A percentile compares a stretch with the other conserved stretches of the same genome.
Evolutionary conservation across 176 grass and related monocot genomes (phyloP).

Genomic region (Avena insularis): DNA sequence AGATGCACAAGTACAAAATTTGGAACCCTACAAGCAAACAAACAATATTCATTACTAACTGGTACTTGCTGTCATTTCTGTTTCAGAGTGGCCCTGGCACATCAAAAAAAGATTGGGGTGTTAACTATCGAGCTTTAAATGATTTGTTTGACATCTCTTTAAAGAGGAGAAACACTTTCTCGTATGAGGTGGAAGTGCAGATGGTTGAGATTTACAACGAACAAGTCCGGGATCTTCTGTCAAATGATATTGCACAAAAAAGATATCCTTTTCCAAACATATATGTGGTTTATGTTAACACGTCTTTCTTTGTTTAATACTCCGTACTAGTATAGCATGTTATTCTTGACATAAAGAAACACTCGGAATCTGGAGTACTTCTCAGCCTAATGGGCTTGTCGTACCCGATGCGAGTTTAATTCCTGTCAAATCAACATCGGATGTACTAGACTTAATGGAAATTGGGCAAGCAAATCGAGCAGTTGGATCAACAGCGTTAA

Average conservation of each 20-base stretch:
- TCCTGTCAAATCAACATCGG: slow-evolving; percentile 80
- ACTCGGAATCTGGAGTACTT: slow-evolving; percentile 90
- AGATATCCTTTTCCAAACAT: slow-evolving; percentile 82
- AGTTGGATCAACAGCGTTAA: slow-evolving; percentile 90
- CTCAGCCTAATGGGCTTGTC: slow-evolving; percentile 88
- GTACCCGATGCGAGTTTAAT: slow-evolving; percentile 95
- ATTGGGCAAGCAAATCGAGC: slow-evolving; percentile 88
- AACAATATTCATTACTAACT: slow-evolving; percentile 30
- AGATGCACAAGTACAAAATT: background rate
- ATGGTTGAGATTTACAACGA: slow-evolving; percentile 99
- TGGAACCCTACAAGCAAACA: background rate
- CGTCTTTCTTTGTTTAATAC: background rate
- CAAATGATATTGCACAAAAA: slow-evolving; percentile 84
- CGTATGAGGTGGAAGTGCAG: slow-evolving; percentile 95
- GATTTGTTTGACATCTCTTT: slow-evolving; percentile 90
- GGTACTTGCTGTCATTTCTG: slow-evolving; percentile 26
- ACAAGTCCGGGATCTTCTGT: slow-evolving; percentile 97
- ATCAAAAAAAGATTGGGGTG: slow-evolving; percentile 97
- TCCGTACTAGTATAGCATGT: slow-evolving; percentile 26
- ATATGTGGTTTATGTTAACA: slow-evolving; percentile 25
- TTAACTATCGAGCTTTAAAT: slow-evolving; percentile 98
- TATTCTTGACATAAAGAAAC: slow-evolving; percentile 70
- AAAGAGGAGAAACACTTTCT: slow-evolving; percentile 82
- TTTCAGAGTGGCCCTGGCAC: slow-evolving; percentile 85
- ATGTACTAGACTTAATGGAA: slow-evolving; percentile 91